Conservation (phyloP, 2,329 filamentous ascomycete genomes). For the Aspergillus aculeatus region DNA sequence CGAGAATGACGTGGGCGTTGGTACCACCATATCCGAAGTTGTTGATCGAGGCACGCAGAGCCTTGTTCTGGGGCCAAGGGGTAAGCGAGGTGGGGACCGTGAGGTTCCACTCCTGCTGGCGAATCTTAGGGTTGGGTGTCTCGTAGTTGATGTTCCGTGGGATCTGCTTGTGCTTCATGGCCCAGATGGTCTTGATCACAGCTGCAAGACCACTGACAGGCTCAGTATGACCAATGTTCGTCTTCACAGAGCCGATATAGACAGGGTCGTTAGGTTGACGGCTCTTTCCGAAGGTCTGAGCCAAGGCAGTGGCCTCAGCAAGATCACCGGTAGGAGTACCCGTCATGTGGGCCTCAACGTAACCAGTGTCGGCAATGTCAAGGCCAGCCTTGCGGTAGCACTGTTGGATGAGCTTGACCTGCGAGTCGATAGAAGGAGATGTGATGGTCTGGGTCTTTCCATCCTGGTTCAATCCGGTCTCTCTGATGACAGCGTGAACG, state of each 20-base stretch:
- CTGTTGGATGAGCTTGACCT: slow-evolving; percentile 35
- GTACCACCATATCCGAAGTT: slow-evolving; percentile 14
- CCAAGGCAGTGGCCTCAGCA: slow-evolving; percentile 17
- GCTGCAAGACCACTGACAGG: slow-evolving; percentile 41
- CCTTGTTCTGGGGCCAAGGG: background rate
- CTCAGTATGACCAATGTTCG: slow-evolving; percentile 23
- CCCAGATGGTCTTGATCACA: slow-evolving; percentile 44
- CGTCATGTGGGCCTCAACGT: slow-evolving; percentile 44
- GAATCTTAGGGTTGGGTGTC: slow-evolving; percentile 1
- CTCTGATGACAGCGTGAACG: slow-evolving; percentile 10
- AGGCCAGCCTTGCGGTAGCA: slow-evolving; percentile 27
- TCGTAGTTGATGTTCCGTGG: slow-evolving; percentile 39
- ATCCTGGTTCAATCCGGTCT: slow-evolving; percentile 25
- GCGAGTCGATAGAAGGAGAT: slow-evolving; percentile 4
- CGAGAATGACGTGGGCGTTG: slow-evolving; percentile 11
- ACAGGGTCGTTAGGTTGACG: slow-evolving; percentile 4
- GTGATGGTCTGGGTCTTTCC: slow-evolving; percentile 15
- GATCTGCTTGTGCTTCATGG: slow-evolving; percentile 46
- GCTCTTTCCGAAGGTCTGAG: slow-evolving; percentile 9
- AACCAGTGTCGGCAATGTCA: slow-evolving; percentile 23
- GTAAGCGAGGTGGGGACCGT: slow-evolving; percentile 2
- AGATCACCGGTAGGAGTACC: slow-evolving; percentile 34
- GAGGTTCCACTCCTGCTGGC: slow-evolving; percentile 1
- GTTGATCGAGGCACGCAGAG: slow-evolving; percentile 5
- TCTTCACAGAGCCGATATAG: slow-evolving; percentile 7